Conservation (phyloP, 805 yeast species). For the Spathaspora boniae region DNA sequence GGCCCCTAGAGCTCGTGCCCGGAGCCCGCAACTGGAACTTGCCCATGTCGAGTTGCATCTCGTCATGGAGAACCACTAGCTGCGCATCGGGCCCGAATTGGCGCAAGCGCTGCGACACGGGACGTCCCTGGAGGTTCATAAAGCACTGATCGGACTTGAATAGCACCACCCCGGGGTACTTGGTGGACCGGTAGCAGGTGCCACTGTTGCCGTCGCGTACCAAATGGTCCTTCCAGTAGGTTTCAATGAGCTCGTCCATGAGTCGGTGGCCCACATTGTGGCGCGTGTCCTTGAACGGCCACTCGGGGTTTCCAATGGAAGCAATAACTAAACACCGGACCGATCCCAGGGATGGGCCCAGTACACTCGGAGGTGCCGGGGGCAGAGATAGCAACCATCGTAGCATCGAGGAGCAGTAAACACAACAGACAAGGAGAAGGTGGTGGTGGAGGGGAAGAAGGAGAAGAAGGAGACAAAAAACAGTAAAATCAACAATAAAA, state of each 20-base stretch:
- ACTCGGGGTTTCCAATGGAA: constrained; percentile 78
- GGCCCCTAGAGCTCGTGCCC: constrained; percentile 70
- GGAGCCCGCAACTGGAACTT: constrained; percentile 58
- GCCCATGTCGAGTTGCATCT: constrained; percentile 65
- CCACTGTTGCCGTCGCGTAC: not conserved
- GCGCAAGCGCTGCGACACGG: constrained; percentile 49
- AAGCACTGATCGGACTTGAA: constrained; percentile 51
- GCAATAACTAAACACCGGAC: constrained; percentile 23
- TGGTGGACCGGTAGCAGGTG: constrained; percentile 13
- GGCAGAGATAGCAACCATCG: constrained; percentile 4
- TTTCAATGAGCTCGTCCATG: constrained; percentile 28
- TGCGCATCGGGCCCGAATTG: constrained; percentile 21
- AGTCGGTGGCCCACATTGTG: constrained; percentile 76
- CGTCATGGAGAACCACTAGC: constrained; percentile 73
- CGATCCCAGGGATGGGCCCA: constrained; percentile 1
- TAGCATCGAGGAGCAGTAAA: constrained; percentile 1
- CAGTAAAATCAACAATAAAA: too few relatives aligned
- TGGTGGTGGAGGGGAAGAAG: not conserved
- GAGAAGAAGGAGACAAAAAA: too few relatives aligned
- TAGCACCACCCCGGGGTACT: constrained; percentile 27
- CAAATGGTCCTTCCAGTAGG: constrained; percentile 22
- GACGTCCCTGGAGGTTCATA: constrained; percentile 73
- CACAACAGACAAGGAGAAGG: constrained; percentile 5
- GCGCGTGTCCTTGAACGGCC: constrained; percentile 55
- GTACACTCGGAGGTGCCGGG: constrained; percentile 8